Evolutionary conservation across 139 green algal genomes (phyloP), one percentile per base, ranked within the genome.

Genomic region (Desmodesmus armatus): DNA sequence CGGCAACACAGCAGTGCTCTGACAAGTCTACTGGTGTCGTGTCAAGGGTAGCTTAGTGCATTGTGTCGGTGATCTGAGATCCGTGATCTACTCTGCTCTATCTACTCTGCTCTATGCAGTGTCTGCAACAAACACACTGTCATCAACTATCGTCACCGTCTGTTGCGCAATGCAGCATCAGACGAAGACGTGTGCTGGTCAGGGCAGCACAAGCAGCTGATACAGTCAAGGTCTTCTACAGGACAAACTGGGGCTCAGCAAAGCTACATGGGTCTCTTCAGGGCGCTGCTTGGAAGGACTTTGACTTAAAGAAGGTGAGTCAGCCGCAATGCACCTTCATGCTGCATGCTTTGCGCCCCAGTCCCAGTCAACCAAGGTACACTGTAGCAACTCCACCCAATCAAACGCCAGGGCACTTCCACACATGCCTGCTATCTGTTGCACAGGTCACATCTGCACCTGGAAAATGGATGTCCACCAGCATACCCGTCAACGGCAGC

Each of bases 181-280:
- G 67, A 55, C 7, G 47, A 7, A 55, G 47, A 7, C 17, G 33
- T 27, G 31, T n/a, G 21, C 25, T 39, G 31, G 31, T 33, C 43
- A 79, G 43, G 13, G 43, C 43, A 35, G 35, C 33, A 63, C 39
- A 37, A 67, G 74, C 43, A 69, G 74, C 74, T 69, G 74, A 72
- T 23, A 69, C 15, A 15, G 29, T 90, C 7, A 85, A 77, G 33
- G 44, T 90, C 2, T 90, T 84, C 83, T 94, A 94, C 82, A 55
- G 81, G 37, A 93, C 82, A 7, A 55, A 47, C 3, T 95, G 92
- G 92, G 29, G 86, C 27, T 49, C 60, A n/a, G 89, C 85, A 2
- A 31, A 87, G 1, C 25, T 94, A 15, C 92, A 95, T 76, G 82
- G 85, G 37, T 94, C 89, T 5, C 13, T 94, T 2, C 51, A 43